Evolutionary conservation across 2,329 filamentous ascomycete genomes (phyloP).

Genomic region (Colletotrichum destructivum): DNA sequence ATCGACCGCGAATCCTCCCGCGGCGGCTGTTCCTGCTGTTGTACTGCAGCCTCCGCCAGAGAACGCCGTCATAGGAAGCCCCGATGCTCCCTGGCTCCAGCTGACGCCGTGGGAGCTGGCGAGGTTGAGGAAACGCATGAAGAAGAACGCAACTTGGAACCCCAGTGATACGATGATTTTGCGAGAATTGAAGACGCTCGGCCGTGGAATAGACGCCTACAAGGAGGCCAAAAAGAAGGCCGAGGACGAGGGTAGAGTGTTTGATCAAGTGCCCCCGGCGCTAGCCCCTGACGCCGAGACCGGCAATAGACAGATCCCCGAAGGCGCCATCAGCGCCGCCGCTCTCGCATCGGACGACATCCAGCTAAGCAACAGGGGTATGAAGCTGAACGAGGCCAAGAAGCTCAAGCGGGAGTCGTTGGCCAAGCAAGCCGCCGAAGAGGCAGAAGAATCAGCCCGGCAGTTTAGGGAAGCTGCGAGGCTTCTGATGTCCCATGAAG

Average conservation of each 20-base stretch:
- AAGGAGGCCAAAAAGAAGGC: slow-evolving; percentile 75
- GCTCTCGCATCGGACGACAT: slow-evolving; percentile 72
- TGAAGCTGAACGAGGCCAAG: slow-evolving; percentile 85
- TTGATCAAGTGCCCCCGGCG: slow-evolving; percentile 64
- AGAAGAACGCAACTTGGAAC: slow-evolving; percentile 90
- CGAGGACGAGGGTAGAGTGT: slow-evolving; percentile 74
- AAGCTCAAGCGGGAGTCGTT: slow-evolving; percentile 79
- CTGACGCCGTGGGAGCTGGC: slow-evolving; percentile 77
- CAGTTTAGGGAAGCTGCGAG: slow-evolving; percentile 67
- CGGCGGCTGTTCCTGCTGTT: slow-evolving; percentile 52
- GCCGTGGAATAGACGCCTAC: slow-evolving; percentile 76
- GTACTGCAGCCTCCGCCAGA: slow-evolving; percentile 72
- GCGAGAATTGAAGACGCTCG: slow-evolving; percentile 80
- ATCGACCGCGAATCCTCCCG: slow-evolving; percentile 48
- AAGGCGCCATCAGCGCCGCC: slow-evolving; percentile 73
- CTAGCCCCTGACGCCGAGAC: slow-evolving; percentile 64
- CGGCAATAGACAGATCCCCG: slow-evolving; percentile 67
- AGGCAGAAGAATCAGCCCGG: slow-evolving; percentile 71
- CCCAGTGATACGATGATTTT: slow-evolving; percentile 90
- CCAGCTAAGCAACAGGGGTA: slow-evolving; percentile 78
- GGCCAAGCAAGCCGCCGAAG: slow-evolving; percentile 73
- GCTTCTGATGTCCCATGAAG: slow-evolving; percentile 56
- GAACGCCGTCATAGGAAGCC: slow-evolving; percentile 70
- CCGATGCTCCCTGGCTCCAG: slow-evolving; percentile 76
- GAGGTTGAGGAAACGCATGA: slow-evolving; percentile 86